A percentile compares a stretch with the other conserved stretches of the same genome.
Conservation (phyloP, 106 monocot genomes). For the Posidonia australis region DNA sequence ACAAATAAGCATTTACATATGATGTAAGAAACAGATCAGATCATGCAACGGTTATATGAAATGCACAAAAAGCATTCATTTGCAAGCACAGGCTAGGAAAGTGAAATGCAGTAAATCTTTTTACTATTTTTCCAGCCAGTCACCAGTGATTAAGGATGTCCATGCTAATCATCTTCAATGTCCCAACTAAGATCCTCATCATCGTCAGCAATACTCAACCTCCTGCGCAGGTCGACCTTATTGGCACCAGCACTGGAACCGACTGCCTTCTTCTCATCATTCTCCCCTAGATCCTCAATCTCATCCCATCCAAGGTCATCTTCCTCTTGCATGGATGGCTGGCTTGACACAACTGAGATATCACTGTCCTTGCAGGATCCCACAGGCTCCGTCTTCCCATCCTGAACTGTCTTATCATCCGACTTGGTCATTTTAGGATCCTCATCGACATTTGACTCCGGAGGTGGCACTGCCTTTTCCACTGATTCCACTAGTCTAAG, state of each 20-base stretch:
- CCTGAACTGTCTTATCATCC: conserved; percentile 18
- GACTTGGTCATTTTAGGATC: conserved; percentile 18
- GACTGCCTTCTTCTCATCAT: conserved; percentile 49
- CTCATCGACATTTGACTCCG: neutral
- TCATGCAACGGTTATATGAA: too few species aligned
- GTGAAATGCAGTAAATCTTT: neutral
- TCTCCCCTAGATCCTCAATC: conserved; percentile 82
- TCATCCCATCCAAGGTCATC: conserved; percentile 96
- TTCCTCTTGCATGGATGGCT: conserved; percentile 55
- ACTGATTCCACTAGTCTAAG: neutral
- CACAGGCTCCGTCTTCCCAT: conserved; percentile 21
- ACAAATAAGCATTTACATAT: too few species aligned
- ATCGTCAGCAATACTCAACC: conserved; percentile 46
- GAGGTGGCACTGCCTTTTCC: neutral
- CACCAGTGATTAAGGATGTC: neutral
- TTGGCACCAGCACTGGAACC: conserved; percentile 19
- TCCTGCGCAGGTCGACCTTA: conserved; percentile 56
- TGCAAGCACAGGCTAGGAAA: too few species aligned
- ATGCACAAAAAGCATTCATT: too few species aligned
- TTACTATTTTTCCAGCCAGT: neutral
- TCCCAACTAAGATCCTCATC: conserved; percentile 93
- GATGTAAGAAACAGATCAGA: too few species aligned
- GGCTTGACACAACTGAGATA: conserved; percentile 47
- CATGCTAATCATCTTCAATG: conserved; percentile 70
- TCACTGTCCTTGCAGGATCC: conserved; percentile 62